Conservation (phyloP, 2,329 filamentous ascomycete species). For the Juglanconis oblonga region DNA sequence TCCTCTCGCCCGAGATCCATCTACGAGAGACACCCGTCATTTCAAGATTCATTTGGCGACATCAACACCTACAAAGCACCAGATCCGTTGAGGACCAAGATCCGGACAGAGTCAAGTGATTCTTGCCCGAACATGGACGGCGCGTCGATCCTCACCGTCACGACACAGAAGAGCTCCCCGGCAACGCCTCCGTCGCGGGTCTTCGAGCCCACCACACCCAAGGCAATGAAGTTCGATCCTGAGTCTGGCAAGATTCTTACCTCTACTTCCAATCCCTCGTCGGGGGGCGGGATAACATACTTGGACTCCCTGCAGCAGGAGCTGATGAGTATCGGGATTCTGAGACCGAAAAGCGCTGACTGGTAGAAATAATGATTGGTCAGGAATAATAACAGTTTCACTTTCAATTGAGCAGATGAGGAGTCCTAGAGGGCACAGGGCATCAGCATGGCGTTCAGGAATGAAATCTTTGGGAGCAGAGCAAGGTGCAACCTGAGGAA, state of each 20-base stretch:
- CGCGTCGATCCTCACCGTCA: neutral
- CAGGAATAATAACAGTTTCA: too few relatives aligned
- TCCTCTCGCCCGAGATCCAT: neutral
- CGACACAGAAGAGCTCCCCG: neutral
- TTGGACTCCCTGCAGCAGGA: neutral
- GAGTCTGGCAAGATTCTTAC: constrained; percentile 1
- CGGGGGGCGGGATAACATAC: neutral
- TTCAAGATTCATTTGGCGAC: neutral
- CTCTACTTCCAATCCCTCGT: neutral
- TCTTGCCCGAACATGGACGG: constrained; percentile 2
- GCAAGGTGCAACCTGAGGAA: too few relatives aligned
- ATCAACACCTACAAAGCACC: neutral
- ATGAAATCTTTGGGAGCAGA: too few relatives aligned
- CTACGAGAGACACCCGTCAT: neutral
- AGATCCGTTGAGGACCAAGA: neutral
- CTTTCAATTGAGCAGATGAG: too few relatives aligned
- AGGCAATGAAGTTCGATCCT: constrained; percentile 24
- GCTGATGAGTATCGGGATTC: neutral
- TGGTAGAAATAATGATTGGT: neutral
- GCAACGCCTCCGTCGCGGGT: constrained; percentile 18
- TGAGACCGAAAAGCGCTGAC: neutral
- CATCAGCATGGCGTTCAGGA: too few relatives aligned
- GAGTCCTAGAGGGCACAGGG: too few relatives aligned
- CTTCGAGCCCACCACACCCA: constrained; percentile 30
- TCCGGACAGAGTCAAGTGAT: neutral